Percentiles rank a stretch among this genome's conserved stretches.
phyloP scores from a whole-genome alignment of 495 filamentous ascomycete species.

The Penicillium desertorum region DNA sequence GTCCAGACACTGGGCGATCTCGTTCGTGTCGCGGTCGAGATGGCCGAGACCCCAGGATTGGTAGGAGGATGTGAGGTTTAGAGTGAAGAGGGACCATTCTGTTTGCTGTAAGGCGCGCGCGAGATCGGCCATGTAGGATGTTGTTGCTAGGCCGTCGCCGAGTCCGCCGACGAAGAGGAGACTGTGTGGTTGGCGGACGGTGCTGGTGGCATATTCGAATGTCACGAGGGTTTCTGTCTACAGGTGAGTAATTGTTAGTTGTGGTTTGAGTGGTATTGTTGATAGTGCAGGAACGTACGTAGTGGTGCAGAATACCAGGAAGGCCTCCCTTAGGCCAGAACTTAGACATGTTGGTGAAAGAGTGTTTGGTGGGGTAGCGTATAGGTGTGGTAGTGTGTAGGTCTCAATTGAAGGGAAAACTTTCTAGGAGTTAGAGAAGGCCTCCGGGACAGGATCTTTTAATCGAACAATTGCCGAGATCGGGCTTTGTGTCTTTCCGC shows the following conservation, averaged over 20 bases:
- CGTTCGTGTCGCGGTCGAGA: conserved; percentile 68
- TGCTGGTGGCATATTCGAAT: conserved; percentile 42
- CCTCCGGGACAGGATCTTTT: background rate
- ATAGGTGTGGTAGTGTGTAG: background rate
- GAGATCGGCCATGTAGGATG: conserved; percentile 57
- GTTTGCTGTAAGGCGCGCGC: conserved; percentile 55
- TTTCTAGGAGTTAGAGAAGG: background rate
- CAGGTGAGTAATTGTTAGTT: conserved; percentile 1
- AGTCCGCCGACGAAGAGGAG: conserved; percentile 83
- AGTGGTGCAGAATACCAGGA: conserved; percentile 58
- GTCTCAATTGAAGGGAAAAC: background rate
- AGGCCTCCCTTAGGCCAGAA: conserved; percentile 52
- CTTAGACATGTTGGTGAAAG: conserved; percentile 40
- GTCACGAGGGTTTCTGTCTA: conserved; percentile 49
- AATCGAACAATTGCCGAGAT: conserved; percentile 10
- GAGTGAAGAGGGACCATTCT: conserved; percentile 60
- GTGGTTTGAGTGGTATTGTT: background rate
- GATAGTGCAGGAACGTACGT: conserved; percentile 32
- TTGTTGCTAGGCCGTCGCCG: conserved; percentile 72
- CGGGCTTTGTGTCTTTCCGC: conserved; percentile 4
- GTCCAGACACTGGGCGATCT: conserved; percentile 67
- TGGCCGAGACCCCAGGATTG: conserved; percentile 69
- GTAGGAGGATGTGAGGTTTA: conserved; percentile 63
- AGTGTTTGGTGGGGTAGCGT: background rate
- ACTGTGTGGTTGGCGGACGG: conserved; percentile 54